These are phyloP conservation scores for Leccinum rimulosum DNA, from an alignment of 768 basidiomycete species.

Conservation along the genomic window DNA sequence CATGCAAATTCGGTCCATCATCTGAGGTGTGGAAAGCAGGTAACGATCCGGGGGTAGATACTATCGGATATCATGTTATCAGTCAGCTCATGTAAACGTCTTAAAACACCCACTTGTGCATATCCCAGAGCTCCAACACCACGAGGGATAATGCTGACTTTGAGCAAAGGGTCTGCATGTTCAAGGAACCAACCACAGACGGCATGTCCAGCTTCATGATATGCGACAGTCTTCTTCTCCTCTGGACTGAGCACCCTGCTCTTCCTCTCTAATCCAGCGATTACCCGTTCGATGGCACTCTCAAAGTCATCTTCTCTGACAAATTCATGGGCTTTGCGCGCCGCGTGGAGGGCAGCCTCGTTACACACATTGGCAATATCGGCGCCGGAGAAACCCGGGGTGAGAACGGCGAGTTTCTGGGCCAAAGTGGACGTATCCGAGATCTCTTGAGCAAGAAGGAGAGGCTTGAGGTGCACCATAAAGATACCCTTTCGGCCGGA, in stretches of 20 bases:
- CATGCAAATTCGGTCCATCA: constrained; percentile 96
- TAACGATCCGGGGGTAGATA: constrained; percentile 96
- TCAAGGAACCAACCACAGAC: constrained; percentile 99
- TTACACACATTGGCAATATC: constrained; percentile 99
- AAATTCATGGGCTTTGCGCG: constrained; percentile 74
- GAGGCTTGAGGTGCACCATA: constrained; percentile 83
- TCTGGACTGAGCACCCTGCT: constrained; percentile 88
- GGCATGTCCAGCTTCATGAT: constrained; percentile 98
- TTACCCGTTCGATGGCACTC: constrained; percentile 96
- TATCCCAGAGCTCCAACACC: constrained; percentile 96
- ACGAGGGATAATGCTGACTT: constrained; percentile 97
- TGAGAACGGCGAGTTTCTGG: constrained; percentile 92
- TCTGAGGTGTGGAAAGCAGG: constrained; percentile 91
- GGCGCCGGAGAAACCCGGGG: constrained; percentile 97
- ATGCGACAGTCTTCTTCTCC: constrained; percentile 98
- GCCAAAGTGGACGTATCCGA: constrained; percentile 57
- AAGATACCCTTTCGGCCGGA: constrained; percentile 93
- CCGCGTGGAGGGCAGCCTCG: constrained; percentile 94
- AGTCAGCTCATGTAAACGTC: neutral
- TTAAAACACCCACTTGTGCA: constrained; percentile 64
- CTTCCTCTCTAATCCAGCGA: constrained; percentile 96
- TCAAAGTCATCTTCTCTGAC: constrained; percentile 90
- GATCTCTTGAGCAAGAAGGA: constrained; percentile 62
- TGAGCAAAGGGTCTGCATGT: constrained; percentile 93
- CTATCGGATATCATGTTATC: constrained; percentile 36